Percentiles rank a stretch among this genome's conserved stretches.
phyloP scores from a whole-genome alignment of 2,329 filamentous ascomycete genomes.

The Colletotrichum falcatum region DNA sequence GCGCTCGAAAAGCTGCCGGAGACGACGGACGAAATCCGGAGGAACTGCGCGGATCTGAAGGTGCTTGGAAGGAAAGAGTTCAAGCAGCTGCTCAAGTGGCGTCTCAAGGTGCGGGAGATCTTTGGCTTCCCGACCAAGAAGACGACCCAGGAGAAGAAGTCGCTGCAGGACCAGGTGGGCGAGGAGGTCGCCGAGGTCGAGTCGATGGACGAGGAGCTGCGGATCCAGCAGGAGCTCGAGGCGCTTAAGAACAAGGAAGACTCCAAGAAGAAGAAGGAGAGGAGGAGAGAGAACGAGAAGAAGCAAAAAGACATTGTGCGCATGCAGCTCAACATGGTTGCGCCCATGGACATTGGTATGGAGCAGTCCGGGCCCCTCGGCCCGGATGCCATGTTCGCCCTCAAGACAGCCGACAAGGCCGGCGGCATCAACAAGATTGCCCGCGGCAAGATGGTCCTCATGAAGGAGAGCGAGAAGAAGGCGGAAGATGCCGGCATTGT shows the following conservation, averaged over 20 bases:
- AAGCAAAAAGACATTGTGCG: constrained; percentile 96
- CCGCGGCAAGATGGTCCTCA: constrained; percentile 81
- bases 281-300: constrained; percentile 88
- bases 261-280: constrained; percentile 83
- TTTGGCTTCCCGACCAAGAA: constrained; percentile 90
- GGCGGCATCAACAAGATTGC: constrained; percentile 76
- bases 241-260: constrained; percentile 83
- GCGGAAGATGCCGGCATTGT: constrained; percentile 71
- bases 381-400: constrained; percentile 85
- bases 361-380: constrained; percentile 85
- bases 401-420: constrained; percentile 84
- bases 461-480: constrained; percentile 67
- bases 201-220: constrained; percentile 93
- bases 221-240: constrained; percentile 89
- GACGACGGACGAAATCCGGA: constrained; percentile 84
- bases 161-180: constrained; percentile 54
- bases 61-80: constrained; percentile 96
- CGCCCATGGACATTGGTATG: constrained; percentile 94
- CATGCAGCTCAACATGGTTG: constrained; percentile 97
- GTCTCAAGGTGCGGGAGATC: constrained; percentile 87
- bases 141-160: constrained; percentile 49
- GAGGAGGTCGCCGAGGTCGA: constrained; percentile 87
- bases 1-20: constrained; percentile 88
- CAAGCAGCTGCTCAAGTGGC: constrained; percentile 88
- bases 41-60: constrained; percentile 85